These are phyloP conservation scores for Fusarium annulatum DNA, from an alignment of 2,329 filamentous ascomycete genomes.

Conservation along the genomic window DNA sequence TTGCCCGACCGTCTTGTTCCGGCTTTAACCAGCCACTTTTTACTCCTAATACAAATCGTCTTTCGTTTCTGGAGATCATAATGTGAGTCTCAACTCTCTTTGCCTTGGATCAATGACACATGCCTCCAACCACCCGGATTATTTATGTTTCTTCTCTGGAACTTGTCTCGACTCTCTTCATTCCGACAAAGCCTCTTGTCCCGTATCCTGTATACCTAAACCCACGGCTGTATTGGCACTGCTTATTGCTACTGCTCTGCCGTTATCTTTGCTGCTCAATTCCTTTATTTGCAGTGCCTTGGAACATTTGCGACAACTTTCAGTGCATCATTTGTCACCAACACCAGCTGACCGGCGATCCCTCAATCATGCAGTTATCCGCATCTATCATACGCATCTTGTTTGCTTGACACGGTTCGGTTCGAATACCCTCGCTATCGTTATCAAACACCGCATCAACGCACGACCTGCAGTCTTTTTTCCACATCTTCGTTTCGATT, in stretches of 20 bases:
- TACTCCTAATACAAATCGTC: conserved; percentile 43
- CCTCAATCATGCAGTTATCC: conserved; percentile 45
- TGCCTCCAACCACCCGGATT: conserved; percentile 47
- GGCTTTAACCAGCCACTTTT: conserved; percentile 42
- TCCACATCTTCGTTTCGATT: conserved; percentile 22
- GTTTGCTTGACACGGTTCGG: conserved; percentile 40
- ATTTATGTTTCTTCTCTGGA: conserved; percentile 18
- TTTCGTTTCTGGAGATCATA: conserved; percentile 47
- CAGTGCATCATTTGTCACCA: conserved; percentile 22
- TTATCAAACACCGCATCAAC: conserved; percentile 12
- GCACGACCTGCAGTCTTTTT: conserved; percentile 36
- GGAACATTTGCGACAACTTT: conserved; percentile 26
- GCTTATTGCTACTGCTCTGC: conserved; percentile 7
- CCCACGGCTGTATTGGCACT: neutral
- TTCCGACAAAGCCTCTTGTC: conserved; percentile 37
- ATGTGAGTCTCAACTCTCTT: conserved; percentile 52
- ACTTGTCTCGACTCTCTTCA: conserved; percentile 13
- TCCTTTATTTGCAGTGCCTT: conserved; percentile 6
- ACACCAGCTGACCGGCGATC: conserved; percentile 37
- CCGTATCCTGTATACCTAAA: conserved; percentile 15
- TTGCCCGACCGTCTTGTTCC: conserved; percentile 38
- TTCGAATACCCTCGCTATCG: conserved; percentile 38
- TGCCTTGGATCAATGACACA: conserved; percentile 42
- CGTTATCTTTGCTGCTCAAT: conserved; percentile 2
- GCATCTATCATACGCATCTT: conserved; percentile 37